Percentiles rank a stretch among this genome's conserved stretches.
Conservation (phyloP, 2,329 filamentous ascomycete genomes). For the Ascosphaera apis region DNA sequence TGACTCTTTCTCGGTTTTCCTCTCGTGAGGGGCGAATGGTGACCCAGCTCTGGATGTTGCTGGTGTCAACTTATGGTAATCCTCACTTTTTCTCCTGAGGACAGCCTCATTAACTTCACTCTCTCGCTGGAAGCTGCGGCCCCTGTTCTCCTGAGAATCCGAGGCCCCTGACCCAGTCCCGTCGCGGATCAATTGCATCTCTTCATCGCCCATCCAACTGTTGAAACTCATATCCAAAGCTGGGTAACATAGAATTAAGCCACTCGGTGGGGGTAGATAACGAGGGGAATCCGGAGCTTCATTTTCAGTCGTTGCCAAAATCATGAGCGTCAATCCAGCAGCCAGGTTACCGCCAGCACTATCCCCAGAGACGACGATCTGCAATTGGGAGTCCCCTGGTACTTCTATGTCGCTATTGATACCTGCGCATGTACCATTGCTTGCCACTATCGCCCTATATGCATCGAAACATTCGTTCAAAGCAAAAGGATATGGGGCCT, state of each 20-base stretch:
- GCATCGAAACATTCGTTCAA: constrained; percentile 75
- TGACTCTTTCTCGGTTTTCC: too few species aligned
- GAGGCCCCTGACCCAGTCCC: too few species aligned
- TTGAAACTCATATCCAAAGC: constrained; percentile 91
- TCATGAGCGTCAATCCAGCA: constrained; percentile 64
- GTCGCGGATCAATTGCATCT: constrained; percentile 83
- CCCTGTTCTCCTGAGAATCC: too few species aligned
- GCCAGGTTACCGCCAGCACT: constrained; percentile 67
- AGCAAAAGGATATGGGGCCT: constrained; percentile 65
- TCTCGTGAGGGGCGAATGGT: too few species aligned
- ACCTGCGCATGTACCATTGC: constrained; percentile 51
- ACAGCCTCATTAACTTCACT: constrained; percentile 60
- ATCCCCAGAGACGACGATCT: constrained; percentile 52
- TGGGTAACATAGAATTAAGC: constrained; percentile 70
- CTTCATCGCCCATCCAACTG: constrained; percentile 97
- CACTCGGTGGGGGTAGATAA: constrained; percentile 51
- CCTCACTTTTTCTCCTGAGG: constrained; percentile 61
- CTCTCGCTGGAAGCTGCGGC: too few species aligned
- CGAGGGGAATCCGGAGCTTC: constrained; percentile 32
- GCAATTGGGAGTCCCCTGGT: constrained; percentile 40
- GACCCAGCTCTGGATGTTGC: too few species aligned
- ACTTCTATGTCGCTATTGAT: too few species aligned
- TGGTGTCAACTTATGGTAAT: constrained; percentile 60
- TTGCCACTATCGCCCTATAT: constrained; percentile 50
- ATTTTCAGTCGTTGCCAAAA: constrained; percentile 66